Evolutionary conservation across 495 filamentous ascomycete genomes (phyloP), one percentile per base, ranked within the genome.

Genomic region (Penicilliopsis zonata): DNA sequence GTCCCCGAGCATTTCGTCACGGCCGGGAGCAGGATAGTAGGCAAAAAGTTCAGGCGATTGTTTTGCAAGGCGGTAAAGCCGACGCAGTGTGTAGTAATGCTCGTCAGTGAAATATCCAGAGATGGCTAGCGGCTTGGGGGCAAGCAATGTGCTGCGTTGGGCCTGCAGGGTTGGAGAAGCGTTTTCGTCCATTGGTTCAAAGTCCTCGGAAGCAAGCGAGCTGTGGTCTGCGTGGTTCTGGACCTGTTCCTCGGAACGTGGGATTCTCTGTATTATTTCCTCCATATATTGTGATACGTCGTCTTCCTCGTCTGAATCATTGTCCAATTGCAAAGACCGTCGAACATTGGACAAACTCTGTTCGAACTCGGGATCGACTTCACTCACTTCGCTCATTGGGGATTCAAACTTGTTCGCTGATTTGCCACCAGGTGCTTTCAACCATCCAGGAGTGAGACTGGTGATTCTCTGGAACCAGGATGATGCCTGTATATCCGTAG

Each of bases 101-200:
- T 51, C 55, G 27, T 67, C 47, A n/a, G 54, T 61, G 36, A 67
- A 67, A 42, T 62, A 59, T 13, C 58, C 59, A 24, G 60, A 63
- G 8, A 43, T 34, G 16, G 54, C 44, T 13, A 60, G 41, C 29
- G 52, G 46, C 36, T 46, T 31, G 20, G 41, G 41, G 8, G 41
- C 36, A 25, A 36, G 37, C 13, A 36, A 25, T 30, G 31, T 3
- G 46, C 22, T 25, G 21, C 30, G n/a, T 12, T 42, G 20, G 3
- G 24, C 25, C 14, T 9, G 10, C 6, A 23, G 21, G 6, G 10
- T 10, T 4, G 25, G 25, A n/a, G 25, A 27, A n/a, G 5, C 4
- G 5, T 9, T 27, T 22, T 50, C 37, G 17, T 35, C 19, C 37
- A 49, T 34, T 42, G 21, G 14, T 31, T 35, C 7, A 33, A 37